Base-by-base conservation (phyloP, 179 eudicot species). In the Corrigiola litoralis region DNA sequence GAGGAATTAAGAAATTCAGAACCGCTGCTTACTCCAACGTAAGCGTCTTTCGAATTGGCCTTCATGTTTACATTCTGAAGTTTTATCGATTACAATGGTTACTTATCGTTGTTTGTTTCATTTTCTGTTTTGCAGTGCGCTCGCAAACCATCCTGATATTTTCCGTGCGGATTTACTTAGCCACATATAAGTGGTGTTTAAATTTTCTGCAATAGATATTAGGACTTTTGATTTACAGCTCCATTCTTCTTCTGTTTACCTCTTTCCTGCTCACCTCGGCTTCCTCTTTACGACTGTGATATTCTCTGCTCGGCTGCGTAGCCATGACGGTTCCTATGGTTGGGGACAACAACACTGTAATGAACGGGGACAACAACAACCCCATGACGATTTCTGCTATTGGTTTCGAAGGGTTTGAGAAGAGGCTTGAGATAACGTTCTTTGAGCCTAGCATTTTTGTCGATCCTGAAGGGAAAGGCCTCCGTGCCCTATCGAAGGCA, bases 71-170 rank as follows among this genome's bases (percentile, higher is more conserved):
- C n/a, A n/a, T 3, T 32, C 2, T 54, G 25, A 17, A 7, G 2
- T 61, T 2, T n/a, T 4, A 46, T 36, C 31, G 2, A 2, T 66
- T n/a, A n/a, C n/a, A n/a, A n/a, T n/a, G n/a, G 25, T 50, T 67
- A 4, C 59, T 75, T 24, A 68, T 13, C 6, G 25, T 48, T 56
- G 0, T 32, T 58, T 52, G 3, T 56, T 46, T 32, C 11, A 13
- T 61, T 44, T 73, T 48, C n/a, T 23, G n/a, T 63, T 70, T 42
- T 92, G 89, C 98, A 90, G 95, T 86, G 96, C 82, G 87, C 85
- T 54, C 96, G 99, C 79, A 88, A 85, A 53, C 97, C 99, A 74
- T 95, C 99, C 95, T 91, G 99, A 95, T 80, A 80, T 72, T 34
- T 55, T 57, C 63, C 57, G 6, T 16, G 11, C n/a, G n/a, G n/a